phyloP scores from a whole-genome alignment of 192 early-diverging fungal species.

The Podila clonocystis region DNA sequence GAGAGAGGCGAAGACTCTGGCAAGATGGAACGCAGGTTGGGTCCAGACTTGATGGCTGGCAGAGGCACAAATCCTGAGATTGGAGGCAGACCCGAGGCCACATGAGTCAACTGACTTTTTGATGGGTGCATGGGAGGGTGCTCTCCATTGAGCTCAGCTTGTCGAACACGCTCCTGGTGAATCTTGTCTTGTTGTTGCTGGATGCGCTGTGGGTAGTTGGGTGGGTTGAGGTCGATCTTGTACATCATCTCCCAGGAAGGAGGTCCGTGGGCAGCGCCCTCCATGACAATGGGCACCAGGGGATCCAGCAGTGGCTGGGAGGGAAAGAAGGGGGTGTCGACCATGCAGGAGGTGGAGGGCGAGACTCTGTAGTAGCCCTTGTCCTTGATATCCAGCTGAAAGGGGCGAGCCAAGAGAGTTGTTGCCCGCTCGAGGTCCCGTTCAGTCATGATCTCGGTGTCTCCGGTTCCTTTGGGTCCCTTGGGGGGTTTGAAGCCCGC shows the following conservation, averaged over 20 bases:
- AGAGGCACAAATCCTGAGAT: constrained; percentile 31
- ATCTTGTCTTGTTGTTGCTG: constrained; percentile 51
- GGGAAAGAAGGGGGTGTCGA: constrained; percentile 47
- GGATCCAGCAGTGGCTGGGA: constrained; percentile 46
- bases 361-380: constrained; percentile 48
- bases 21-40: constrained; percentile 29
- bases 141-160: constrained; percentile 28
- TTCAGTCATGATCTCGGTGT: constrained; percentile 26
- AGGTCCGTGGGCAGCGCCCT: constrained; percentile 33
- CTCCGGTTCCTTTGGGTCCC: neutral
- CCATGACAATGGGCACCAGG: constrained; percentile 39
- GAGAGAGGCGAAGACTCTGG: constrained; percentile 43
- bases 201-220: constrained; percentile 48
- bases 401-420: constrained; percentile 37
- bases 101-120: neutral
- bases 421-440: constrained; percentile 38
- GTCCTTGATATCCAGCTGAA: constrained; percentile 44
- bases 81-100: constrained; percentile 14
- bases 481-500: constrained; percentile 27
- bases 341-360: constrained; percentile 45
- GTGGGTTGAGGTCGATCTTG: constrained; percentile 43
- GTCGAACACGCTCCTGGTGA: constrained; percentile 44
- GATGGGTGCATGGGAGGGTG: constrained; percentile 27
- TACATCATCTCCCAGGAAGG: constrained; percentile 52
- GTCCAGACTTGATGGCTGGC: constrained; percentile 47